Base-by-base conservation (phyloP, 208 protist genomes). In the Wallacemonas sp. region DNA sequence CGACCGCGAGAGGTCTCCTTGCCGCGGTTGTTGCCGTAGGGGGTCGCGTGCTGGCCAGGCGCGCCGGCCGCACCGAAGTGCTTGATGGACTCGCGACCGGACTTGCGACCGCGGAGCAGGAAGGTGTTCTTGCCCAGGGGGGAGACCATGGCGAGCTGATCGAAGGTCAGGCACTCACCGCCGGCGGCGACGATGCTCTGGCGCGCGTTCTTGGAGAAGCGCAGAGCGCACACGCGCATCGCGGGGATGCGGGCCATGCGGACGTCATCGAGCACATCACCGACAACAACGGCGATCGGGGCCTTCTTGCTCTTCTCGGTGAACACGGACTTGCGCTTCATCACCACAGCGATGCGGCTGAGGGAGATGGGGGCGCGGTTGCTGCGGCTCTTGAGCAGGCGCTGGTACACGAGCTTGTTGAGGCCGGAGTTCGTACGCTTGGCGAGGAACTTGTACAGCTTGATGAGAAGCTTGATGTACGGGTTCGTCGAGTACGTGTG, bases 401-500 rank as follows among this genome's bases (percentile, higher is more conserved):
- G 87, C 84, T 92, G 82, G 62, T 99, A 94, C 31, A 99, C 86
- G 38, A 97, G 76, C 74, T 98, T 97, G 97, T 99, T 99, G 96
- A 99, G 99, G 48, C 96, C 78, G 52, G 95, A 94, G 73, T 93
- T 97, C 26, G 99, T 99, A 76, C 98, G 96, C 76, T 99, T 94
- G 22, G 98, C 93, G 45, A 99, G 93, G 94, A 99, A 99, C 73
- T 97, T 95, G 94, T 99, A 99, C 61, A 99, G 94, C 95, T 99
- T 99, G 73, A 99, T 97, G 49, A 99, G 92, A 38, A 99, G 94
- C 70, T 92, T 89, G 70, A 99, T 85, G 96, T 99, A 99, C 33
- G 97, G 91, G 81, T 99, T 98, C 73, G 97, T 82, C 70, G 86
- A 97, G 81, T 95, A 94, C 50, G 97, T 97, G 67, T 92, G 91